Base-by-base conservation (phyloP, 2,329 filamentous ascomycete genomes). In the Ophiostoma sp. region DNA sequence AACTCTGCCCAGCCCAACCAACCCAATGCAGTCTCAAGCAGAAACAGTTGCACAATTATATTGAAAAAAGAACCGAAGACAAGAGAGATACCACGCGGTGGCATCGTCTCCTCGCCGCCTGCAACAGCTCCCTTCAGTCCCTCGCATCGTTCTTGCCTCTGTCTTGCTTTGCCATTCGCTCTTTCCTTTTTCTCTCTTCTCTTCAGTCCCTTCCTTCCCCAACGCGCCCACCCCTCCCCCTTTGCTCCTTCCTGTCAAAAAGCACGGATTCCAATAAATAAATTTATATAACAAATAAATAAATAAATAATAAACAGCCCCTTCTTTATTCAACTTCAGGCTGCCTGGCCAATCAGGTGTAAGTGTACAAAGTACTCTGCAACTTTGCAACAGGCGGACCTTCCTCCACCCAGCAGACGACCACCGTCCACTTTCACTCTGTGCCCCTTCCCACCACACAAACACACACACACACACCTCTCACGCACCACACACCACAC, bases 341-440 rank as follows among this genome's bases (percentile, higher is more conserved):
- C 70, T 23, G 15, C 17, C 39, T 6, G 23, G 54, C 71, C 71
- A 72, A 72, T 72, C 69, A 70, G 67, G 54, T 69, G 70, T 68
- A 69, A 71, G 70, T 68, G 70, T 69, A 68, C 68, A 71, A 69
- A 68, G 65, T 69, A 67, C 67, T 60, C 66, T 20, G 67, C 66
- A 36, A 66, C 65, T 67, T 48, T 68, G 57, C 68, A 15, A 52
- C 68, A 68, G 68, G 66, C 68, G 70, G 70, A 67, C 68, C 68
- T 23, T 68, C 70, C 70, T 69, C 65, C 70, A 69, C 70, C 64
- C 64, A 66, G 36, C 65, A 57, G 52, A 67, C 65, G 11, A 67
- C 65, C 35, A 44, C 67, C 69, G 68, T 31, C 71, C 66, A 70
- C 71, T 68, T 68, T 69, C 52, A 54, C 52, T 67, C 64, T 68